phyloP scores from a whole-genome alignment of 2,329 filamentous ascomycete species.

The Cladosporium cucumerinum region DNA sequence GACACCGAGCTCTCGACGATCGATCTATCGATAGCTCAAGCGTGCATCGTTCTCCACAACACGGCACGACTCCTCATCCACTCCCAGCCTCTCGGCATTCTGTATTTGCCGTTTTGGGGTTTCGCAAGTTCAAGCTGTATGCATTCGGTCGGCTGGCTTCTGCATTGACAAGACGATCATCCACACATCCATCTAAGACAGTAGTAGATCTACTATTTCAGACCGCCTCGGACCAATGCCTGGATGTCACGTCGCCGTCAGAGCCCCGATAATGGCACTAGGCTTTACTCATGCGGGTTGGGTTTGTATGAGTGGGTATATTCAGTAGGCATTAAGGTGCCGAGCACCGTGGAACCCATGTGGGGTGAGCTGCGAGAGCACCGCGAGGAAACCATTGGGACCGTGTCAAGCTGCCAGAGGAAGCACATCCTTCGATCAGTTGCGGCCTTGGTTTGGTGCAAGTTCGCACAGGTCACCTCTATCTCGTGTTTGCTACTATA shows the following conservation, averaged over 20 bases:
- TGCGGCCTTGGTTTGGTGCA: not conserved
- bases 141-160: not conserved
- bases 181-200: not conserved
- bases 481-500: not conserved
- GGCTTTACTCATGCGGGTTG: not conserved
- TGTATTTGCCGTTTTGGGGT: not conserved
- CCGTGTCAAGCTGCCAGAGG: not conserved
- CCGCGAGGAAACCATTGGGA: not conserved
- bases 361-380: not conserved
- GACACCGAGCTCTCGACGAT: not conserved
- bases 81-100: not conserved
- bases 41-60: slow-evolving; percentile 3
- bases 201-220: not conserved
- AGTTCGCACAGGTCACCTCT: not conserved
- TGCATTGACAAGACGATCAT: not conserved
- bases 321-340: not conserved
- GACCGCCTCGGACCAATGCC: not conserved
- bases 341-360: not conserved
- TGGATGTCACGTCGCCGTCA: not conserved
- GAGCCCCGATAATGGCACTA: not conserved
- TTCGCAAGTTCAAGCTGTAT: not conserved
- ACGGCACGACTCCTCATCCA: not conserved
- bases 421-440: not conserved
- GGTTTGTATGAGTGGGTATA: not conserved
- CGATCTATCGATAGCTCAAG: not conserved